phyloP scores from a whole-genome alignment of 129 eudicot genomes.

The Escallonia herrerae region DNA sequence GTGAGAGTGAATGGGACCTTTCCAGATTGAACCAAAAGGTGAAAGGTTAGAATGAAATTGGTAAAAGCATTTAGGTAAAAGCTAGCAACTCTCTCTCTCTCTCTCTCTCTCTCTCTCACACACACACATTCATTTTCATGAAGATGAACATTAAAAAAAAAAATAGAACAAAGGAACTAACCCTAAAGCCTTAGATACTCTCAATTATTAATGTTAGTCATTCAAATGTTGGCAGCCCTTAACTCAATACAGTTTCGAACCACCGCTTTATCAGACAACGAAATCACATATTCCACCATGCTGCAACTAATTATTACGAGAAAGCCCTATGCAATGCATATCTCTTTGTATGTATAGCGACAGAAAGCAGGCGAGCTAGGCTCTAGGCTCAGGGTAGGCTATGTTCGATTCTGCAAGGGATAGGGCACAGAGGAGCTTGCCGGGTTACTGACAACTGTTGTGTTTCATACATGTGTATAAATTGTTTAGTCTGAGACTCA shows the following conservation, averaged over 20 bases:
- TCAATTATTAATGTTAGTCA: too few species aligned
- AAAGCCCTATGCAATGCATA: conserved; percentile 3
- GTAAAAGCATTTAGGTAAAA: neutral
- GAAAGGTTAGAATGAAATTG: neutral
- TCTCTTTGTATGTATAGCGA: neutral
- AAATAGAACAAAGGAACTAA: neutral
- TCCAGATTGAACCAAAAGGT: neutral
- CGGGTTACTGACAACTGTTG: neutral
- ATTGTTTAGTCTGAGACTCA: conserved; percentile 26
- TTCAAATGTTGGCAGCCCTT: conserved; percentile 10
- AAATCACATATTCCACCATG: neutral
- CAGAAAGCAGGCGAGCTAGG: neutral
- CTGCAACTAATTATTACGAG: conserved; percentile 6
- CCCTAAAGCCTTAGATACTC: conserved; percentile 2
- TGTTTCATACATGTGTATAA: conserved; percentile 25
- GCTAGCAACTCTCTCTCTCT: neutral
- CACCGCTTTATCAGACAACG: conserved; percentile 21
- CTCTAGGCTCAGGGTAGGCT: neutral
- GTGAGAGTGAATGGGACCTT: neutral
- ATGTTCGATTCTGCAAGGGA: conserved; percentile 18
- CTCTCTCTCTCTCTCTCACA: neutral
- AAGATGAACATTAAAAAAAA: neutral
- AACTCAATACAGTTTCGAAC: conserved; percentile 7
- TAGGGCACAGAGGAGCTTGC: conserved; percentile 19
- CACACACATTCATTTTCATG: neutral